Evolutionary conservation across 2,329 filamentous ascomycete species (phyloP), one percentile per base, ranked within the genome.

Genomic region (Fusarium solani-melongenae): DNA sequence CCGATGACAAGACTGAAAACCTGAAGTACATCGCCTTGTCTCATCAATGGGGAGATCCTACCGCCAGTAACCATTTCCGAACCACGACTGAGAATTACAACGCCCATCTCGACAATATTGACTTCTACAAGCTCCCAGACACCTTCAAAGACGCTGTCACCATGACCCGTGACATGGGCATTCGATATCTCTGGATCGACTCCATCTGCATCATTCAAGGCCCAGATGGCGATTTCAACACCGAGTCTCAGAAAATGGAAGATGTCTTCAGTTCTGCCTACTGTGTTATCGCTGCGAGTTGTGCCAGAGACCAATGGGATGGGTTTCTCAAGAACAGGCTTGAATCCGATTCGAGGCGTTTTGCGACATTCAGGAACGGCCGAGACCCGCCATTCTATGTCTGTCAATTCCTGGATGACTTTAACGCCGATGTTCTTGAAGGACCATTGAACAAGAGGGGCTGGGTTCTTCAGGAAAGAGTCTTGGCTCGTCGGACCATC

Each of bases 261-360:
- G 22, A 67, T 4, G 64, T 67, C 10, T 67, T 67, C 15, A 71
- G 68, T 29, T 64, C 59, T 8, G 62, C 69, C 11, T 67, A 66
- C 38, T 87, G 61, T 9, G 44, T 55, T 6, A 44, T 64, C 6
- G 53, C 53, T 5, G 53, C 61, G 2, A 59, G 60, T 14, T 46
- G 61, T 20, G 53, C 61, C 5, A 24, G 7, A 9, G 41, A 34
- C 7, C 51, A 56, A 15, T 38, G 17, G 14, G 64, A 67, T 4
- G 64, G 64, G 6, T 67, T 67, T 7, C 39, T 67, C 2, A 46
- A 24, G 39, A 33, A 63, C 4, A 10, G 64, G 6, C 22, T 14
- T n/a, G 27, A 53, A 29, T 59, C 62, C 20, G 41, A 59, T 7
- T 10, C 14, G 17, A 62, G 60, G 2, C 29, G 46, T 5, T 41